Base-by-base conservation (phyloP, 768 basidiomycete species). In the Rhizopogon sp. region DNA sequence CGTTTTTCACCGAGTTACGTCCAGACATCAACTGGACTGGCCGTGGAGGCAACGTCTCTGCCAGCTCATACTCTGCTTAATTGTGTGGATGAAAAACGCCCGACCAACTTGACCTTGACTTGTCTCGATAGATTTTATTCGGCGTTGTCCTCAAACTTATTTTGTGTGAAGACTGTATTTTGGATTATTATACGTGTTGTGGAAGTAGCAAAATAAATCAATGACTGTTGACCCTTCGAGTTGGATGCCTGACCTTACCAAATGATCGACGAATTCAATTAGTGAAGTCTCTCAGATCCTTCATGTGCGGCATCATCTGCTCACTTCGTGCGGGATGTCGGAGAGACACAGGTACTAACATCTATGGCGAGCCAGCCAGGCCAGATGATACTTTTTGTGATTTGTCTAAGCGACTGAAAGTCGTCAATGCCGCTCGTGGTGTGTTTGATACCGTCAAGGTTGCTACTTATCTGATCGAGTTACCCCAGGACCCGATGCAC, bases 21-120 rank as follows among this genome's bases (percentile, higher is more conserved):
- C 11, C 56, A 90, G 96, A 99, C 76, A 79, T 96, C 76, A 98
- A 97, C 81, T 98, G 96, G 96, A 98, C 95, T 62, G 96, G 96
- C 44, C 92, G 93, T 61, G 96, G 96, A 50, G 96, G 96, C 61
- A 93, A 87, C 62, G 93, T 96, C 54, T 93, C 96, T 53, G 88
- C 94, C 39, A 87, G 83, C 58, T 84, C 88, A 50, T 98, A 98
- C 81, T 74, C 74, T 62, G 87, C 83, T 58, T 87, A 77, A 73
- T 58, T 33, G 43, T 46, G 41, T 39, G n/a, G 14, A 53, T 29
- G 35, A 43, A 49, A 33, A 20, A 31, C 46, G 40, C 49, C 50
- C 28, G 13, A 20, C 35, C 31, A 54, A 47, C n/a, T 44, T 37
- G 44, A 1, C 52, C n/a, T 42, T 37, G 43, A 3, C 52, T 13